A percentile compares a stretch with the other conserved stretches of the same genome.
phyloP scores from a whole-genome alignment of 331 rosid species.

The Quercus tomentella region DNA sequence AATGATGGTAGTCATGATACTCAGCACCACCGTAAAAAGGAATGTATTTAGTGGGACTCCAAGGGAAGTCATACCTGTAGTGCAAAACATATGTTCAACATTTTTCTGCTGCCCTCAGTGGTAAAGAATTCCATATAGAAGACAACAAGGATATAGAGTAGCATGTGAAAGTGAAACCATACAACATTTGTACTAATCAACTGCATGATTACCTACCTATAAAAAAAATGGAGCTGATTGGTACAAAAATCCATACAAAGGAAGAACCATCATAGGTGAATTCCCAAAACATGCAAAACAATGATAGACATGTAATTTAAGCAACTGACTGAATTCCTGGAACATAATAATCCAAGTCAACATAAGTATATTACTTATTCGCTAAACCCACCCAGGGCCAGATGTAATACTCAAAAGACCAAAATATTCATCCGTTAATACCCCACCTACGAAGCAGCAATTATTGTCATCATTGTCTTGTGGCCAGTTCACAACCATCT shows the following conservation, averaged over 20 bases:
- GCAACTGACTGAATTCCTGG: not conserved
- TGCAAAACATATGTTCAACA: constrained; percentile 4
- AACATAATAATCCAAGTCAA: constrained; percentile 10
- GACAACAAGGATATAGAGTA: constrained; percentile 5
- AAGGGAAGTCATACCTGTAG: constrained; percentile 83
- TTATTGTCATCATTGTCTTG: not conserved
- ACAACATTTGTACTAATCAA: not conserved
- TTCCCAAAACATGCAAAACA: not conserved
- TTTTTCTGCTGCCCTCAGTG: not conserved
- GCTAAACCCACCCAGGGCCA: not conserved
- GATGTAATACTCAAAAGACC: not conserved
- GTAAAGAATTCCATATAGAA: constrained; percentile 20
- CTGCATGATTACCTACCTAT: too few species aligned
- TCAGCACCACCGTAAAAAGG: constrained; percentile 98
- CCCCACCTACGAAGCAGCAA: constrained; percentile 3
- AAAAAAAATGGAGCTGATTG: not conserved
- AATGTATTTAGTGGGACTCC: constrained; percentile 73
- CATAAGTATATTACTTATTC: not conserved
- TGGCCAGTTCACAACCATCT: not conserved
- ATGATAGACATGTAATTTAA: not conserved
- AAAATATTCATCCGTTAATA: not conserved
- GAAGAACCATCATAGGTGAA: not conserved
- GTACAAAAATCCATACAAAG: not conserved
- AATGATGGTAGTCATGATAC: constrained; percentile 96
- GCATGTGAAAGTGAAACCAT: not conserved